These are phyloP conservation scores for Cyclocybe aegerita DNA, from an alignment of 768 basidiomycete genomes.

Conservation along the genomic window DNA sequence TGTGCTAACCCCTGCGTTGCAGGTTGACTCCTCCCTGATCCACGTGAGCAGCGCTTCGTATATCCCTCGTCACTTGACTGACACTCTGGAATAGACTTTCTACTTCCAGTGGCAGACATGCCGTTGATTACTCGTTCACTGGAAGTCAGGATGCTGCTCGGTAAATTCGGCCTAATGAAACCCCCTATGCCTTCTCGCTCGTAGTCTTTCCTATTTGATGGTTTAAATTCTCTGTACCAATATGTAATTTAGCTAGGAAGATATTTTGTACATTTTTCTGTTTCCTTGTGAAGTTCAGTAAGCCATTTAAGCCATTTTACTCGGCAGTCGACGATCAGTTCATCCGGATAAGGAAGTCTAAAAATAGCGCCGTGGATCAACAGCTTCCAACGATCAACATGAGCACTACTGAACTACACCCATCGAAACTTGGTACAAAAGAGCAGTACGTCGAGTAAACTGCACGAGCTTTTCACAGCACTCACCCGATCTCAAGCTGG, in stretches of 20 bases:
- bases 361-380: background rate
- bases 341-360: background rate
- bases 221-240: background rate
- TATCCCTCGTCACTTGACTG: background rate
- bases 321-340: background rate
- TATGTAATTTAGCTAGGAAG: background rate
- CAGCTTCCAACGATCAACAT: slow-evolving; percentile 21
- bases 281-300: too few relatives aligned
- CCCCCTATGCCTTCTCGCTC: too few relatives aligned
- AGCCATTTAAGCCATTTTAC: too few relatives aligned
- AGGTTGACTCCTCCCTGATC: slow-evolving; percentile 2
- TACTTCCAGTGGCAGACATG: slow-evolving; percentile 15
- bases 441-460: slow-evolving; percentile 56
- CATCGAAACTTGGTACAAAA: slow-evolving; percentile 80
- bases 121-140: background rate
- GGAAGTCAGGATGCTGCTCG: too few relatives aligned
- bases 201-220: background rate
- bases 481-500: slow-evolving; percentile 52
- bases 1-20: background rate
- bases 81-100: slow-evolving; percentile 2
- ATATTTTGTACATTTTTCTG: too few relatives aligned
- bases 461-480: background rate
- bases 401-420: slow-evolving; percentile 48
- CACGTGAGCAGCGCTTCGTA: background rate
- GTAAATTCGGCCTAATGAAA: too few relatives aligned